Conservation (phyloP, 805 yeast genomes). For the Kuraishia hungarica region DNA sequence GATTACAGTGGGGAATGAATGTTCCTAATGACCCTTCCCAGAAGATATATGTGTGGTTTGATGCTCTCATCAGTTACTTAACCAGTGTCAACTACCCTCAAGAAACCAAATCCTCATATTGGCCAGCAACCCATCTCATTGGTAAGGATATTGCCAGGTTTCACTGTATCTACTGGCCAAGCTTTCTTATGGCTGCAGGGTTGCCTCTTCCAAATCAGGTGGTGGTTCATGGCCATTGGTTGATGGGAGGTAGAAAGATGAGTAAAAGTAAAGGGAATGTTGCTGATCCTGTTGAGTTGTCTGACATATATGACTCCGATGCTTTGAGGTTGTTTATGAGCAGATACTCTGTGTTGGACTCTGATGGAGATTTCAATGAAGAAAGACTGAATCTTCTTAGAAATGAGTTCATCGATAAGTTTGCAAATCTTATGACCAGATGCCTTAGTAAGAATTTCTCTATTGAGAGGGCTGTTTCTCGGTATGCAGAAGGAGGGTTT, state of each 20-base stretch:
- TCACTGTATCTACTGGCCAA: slow-evolving; percentile 93
- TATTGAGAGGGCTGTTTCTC: background rate
- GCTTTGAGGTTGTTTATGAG: slow-evolving; percentile 66
- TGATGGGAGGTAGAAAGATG: slow-evolving; percentile 85
- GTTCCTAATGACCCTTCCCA: slow-evolving; percentile 79
- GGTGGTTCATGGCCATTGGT: slow-evolving; percentile 93
- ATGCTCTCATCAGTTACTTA: slow-evolving; percentile 80
- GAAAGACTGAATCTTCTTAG: slow-evolving; percentile 42
- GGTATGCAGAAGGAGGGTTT: background rate
- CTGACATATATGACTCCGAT: slow-evolving; percentile 60
- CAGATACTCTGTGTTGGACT: slow-evolving; percentile 64
- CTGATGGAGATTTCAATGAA: slow-evolving; percentile 76
- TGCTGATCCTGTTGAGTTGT: slow-evolving; percentile 75
- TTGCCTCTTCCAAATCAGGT: slow-evolving; percentile 63
- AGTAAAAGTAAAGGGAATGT: slow-evolving; percentile 90
- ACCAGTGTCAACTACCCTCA: slow-evolving; percentile 61
- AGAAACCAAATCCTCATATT: slow-evolving; percentile 15
- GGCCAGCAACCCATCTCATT: slow-evolving; percentile 76
- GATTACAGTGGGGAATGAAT: slow-evolving; percentile 83
- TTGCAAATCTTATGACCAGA: slow-evolving; percentile 72
- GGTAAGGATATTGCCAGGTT: slow-evolving; percentile 90
- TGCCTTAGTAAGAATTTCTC: slow-evolving; percentile 23
- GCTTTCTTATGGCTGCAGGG: slow-evolving; percentile 77
- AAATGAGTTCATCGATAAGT: slow-evolving; percentile 68
- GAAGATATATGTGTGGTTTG: slow-evolving; percentile 92